Conservation (phyloP, 2,329 filamentous ascomycete species). For the Venturiaceae sp. region DNA sequence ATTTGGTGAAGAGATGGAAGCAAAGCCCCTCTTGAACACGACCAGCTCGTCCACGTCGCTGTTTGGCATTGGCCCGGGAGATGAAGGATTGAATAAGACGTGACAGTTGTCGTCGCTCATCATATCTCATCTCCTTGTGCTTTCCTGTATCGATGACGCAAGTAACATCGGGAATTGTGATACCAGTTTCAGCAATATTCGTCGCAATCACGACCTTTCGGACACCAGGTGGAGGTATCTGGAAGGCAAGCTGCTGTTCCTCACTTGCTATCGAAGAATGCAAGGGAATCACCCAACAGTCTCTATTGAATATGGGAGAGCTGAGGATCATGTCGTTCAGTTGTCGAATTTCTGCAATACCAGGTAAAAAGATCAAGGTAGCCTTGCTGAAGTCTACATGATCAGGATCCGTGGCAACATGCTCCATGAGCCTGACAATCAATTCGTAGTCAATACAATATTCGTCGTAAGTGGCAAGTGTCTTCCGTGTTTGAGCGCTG, state of each 20-base stretch:
- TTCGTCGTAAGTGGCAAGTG: constrained; percentile 72
- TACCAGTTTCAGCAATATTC: constrained; percentile 97
- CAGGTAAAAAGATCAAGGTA: constrained; percentile 88
- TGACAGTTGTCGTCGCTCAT: constrained; percentile 85
- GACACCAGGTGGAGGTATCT: constrained; percentile 68
- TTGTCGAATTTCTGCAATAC: constrained; percentile 83
- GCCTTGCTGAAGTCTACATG: constrained; percentile 73
- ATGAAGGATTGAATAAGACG: constrained; percentile 91
- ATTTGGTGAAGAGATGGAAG: constrained; percentile 90
- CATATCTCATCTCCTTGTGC: constrained; percentile 94
- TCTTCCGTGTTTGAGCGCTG: constrained; percentile 63
- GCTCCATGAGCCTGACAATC: constrained; percentile 66
- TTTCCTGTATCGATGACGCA: constrained; percentile 96
- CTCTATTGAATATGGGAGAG: constrained; percentile 61
- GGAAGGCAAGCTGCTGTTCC: constrained; percentile 89
- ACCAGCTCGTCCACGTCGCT: constrained; percentile 84
- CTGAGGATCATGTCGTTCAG: constrained; percentile 78
- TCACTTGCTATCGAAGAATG: constrained; percentile 94
- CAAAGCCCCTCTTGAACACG: constrained; percentile 92
- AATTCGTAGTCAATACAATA: constrained; percentile 87
- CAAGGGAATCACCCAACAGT: constrained; percentile 81
- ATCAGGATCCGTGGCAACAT: constrained; percentile 59
- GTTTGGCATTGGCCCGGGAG: constrained; percentile 89
- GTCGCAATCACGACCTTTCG: constrained; percentile 94
- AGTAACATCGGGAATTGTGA: constrained; percentile 95